Conservation (phyloP, 1,284 basidiomycete species). For the Earliella scabrosa region DNA sequence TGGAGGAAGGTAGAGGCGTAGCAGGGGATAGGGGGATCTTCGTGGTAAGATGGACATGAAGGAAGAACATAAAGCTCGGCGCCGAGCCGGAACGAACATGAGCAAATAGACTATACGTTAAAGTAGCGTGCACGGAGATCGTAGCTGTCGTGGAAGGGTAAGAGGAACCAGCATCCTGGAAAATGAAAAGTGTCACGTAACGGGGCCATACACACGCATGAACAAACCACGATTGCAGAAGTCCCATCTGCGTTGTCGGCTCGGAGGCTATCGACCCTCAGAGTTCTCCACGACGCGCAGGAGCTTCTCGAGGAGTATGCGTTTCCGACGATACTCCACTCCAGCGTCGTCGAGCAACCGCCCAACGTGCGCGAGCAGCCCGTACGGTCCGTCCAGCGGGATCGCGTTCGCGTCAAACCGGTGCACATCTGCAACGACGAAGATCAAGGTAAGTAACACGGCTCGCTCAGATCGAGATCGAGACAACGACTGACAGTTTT, state of each 20-base stretch:
- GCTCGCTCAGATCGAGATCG: background rate
- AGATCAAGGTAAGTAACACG: constrained; percentile 3
- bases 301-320: constrained; percentile 61
- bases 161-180: constrained; percentile 11
- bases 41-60: background rate
- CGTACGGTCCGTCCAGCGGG: constrained; percentile 71
- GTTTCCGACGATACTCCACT: constrained; percentile 51
- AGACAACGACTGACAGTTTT: constrained; percentile 57
- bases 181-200: constrained; percentile 18
- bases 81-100: constrained; percentile 6
- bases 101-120: constrained; percentile 25
- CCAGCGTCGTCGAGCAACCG: constrained; percentile 54
- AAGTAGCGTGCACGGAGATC: constrained; percentile 1
- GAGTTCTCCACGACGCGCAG: constrained; percentile 57
- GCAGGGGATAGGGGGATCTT: background rate
- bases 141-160: constrained; percentile 7
- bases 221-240: background rate
- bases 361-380: constrained; percentile 65
- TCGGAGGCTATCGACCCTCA: constrained; percentile 48
- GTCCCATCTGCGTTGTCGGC: background rate
- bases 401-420: constrained; percentile 76
- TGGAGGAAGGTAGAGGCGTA: background rate
- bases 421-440: constrained; percentile 36
- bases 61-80: background rate
- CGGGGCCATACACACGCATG: constrained; percentile 4